These are phyloP conservation scores for Trametes cingulata DNA, from an alignment of 768 basidiomycete genomes.

Conservation along the genomic window DNA sequence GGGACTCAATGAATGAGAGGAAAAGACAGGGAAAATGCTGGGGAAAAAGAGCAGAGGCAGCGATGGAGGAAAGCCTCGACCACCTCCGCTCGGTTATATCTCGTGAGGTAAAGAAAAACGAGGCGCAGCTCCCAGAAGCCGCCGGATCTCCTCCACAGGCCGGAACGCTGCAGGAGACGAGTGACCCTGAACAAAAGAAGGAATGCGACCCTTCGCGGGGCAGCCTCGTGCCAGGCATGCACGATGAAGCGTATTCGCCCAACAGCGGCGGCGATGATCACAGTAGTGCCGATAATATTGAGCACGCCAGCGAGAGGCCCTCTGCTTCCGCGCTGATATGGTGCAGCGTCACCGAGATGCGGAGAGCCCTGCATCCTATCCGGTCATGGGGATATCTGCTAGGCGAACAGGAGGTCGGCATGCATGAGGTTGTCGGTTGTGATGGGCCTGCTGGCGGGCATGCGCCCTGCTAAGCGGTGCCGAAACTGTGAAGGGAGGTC, in stretches of 20 bases:
- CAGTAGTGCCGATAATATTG: slow-evolving; percentile 5
- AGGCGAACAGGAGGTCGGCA: slow-evolving; percentile 3
- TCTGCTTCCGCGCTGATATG: not conserved
- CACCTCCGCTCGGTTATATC: slow-evolving; percentile 22
- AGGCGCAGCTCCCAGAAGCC: slow-evolving; percentile 5
- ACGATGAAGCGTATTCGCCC: slow-evolving; percentile 11
- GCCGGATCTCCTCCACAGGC: slow-evolving; percentile 18
- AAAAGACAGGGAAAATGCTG: slow-evolving; percentile 6
- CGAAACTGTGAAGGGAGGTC: slow-evolving; percentile 17
- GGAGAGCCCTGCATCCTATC: not conserved
- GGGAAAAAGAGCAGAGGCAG: slow-evolving; percentile 1
- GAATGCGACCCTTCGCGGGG: slow-evolving; percentile 18
- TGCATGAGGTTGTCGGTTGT: not conserved
- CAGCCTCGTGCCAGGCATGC: slow-evolving; percentile 21
- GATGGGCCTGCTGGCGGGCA: slow-evolving; percentile 20
- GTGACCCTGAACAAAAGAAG: slow-evolving; percentile 17
- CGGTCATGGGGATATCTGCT: not conserved
- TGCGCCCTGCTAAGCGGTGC: slow-evolving; percentile 18
- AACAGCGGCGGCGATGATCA: slow-evolving; percentile 15
- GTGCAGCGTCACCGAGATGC: slow-evolving; percentile 5
- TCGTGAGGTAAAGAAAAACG: slow-evolving; percentile 21
- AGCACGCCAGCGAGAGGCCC: slow-evolving; percentile 5
- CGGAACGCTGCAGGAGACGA: slow-evolving; percentile 14
- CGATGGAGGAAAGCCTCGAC: slow-evolving; percentile 13
- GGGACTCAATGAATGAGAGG: not conserved